Evolutionary conservation across 2,329 filamentous ascomycete species (phyloP).

Genomic region (Drechslerella coelobrocha): DNA sequence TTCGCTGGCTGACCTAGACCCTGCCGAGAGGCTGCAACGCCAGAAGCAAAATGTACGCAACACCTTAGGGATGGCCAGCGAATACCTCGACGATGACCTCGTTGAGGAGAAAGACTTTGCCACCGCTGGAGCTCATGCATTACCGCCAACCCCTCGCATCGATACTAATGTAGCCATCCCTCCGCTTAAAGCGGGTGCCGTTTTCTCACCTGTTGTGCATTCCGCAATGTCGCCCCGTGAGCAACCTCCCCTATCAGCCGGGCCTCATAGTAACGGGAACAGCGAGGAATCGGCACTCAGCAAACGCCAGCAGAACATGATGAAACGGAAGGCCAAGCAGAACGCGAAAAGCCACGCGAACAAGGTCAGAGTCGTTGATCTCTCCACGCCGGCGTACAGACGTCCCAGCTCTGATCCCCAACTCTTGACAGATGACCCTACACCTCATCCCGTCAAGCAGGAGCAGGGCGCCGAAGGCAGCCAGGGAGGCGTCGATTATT

Average conservation of each 20-base stretch:
- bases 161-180: slow-evolving; percentile 62
- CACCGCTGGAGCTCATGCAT: slow-evolving; percentile 56
- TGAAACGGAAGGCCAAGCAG: slow-evolving; percentile 92
- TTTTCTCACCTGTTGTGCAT: slow-evolving; percentile 59
- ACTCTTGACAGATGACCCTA: slow-evolving; percentile 59
- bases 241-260: slow-evolving; percentile 54
- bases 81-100: slow-evolving; percentile 84
- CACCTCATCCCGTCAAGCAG: slow-evolving; percentile 67
- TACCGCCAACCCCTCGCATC: slow-evolving; percentile 60
- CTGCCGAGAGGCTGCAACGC: slow-evolving; percentile 78
- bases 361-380: slow-evolving; percentile 87
- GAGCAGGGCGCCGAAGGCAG: slow-evolving; percentile 67
- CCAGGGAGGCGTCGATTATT: slow-evolving; percentile 77
- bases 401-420: slow-evolving; percentile 56
- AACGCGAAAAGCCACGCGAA: slow-evolving; percentile 87
- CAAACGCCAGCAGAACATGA: slow-evolving; percentile 88
- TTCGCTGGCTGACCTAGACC: slow-evolving; percentile 79
- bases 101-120: slow-evolving; percentile 70
- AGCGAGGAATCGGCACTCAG: slow-evolving; percentile 77
- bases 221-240: slow-evolving; percentile 62
- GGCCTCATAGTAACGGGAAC: slow-evolving; percentile 57
- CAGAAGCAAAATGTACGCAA: slow-evolving; percentile 87
- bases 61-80: slow-evolving; percentile 82
- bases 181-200: slow-evolving; percentile 59
- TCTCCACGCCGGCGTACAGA: slow-evolving; percentile 63